Conservation (phyloP, 768 basidiomycete species). For the Krasilnikovozyma curviuscula region DNA sequence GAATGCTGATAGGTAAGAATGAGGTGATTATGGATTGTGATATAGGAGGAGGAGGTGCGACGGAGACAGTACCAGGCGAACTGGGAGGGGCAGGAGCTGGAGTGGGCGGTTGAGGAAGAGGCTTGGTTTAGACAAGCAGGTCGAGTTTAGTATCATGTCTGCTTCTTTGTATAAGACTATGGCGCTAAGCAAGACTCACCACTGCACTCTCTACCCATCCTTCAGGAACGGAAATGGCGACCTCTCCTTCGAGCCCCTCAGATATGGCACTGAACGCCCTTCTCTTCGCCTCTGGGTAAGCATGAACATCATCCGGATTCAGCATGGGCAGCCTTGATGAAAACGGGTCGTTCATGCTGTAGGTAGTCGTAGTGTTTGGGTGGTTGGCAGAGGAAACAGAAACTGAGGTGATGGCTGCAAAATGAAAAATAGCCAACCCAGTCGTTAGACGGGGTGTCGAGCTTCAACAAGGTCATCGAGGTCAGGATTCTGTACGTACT, state of each 20-base stretch:
- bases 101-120: background rate
- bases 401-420: constrained; percentile 19
- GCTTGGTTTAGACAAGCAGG: too few species aligned
- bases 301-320: constrained; percentile 50
- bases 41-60: background rate
- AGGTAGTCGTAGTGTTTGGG: background rate
- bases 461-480: constrained; percentile 15
- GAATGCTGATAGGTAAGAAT: too few species aligned
- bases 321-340: constrained; percentile 44
- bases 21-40: too few species aligned
- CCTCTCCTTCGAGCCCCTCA: constrained; percentile 83
- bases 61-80: background rate
- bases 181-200: too few species aligned
- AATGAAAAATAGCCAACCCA: constrained; percentile 15
- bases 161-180: too few species aligned
- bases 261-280: constrained; percentile 74
- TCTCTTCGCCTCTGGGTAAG: constrained; percentile 82
- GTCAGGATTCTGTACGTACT: constrained; percentile 33
- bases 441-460: constrained; percentile 19
- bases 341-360: background rate
- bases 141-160: too few species aligned
- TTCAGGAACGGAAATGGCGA: constrained; percentile 58
- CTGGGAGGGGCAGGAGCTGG: background rate
- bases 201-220: constrained; percentile 23
- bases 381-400: constrained; percentile 15